These are phyloP conservation scores for Berkeleyomyces rouxiae DNA, from an alignment of 2,329 filamentous ascomycete genomes.

Conservation along the genomic window DNA sequence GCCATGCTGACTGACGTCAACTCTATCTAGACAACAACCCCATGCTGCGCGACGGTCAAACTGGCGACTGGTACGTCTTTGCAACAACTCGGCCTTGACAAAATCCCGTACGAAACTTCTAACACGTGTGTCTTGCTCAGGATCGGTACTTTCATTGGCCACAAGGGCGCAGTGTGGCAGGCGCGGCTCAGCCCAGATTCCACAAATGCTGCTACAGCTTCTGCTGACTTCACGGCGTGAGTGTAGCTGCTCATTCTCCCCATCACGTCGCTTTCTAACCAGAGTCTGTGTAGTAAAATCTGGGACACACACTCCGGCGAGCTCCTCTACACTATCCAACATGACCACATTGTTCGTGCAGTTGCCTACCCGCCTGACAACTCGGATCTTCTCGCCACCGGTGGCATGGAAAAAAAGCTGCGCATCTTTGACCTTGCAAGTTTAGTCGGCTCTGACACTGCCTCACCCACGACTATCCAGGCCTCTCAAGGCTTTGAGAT, in stretches of 20 bases:
- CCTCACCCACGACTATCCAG: slow-evolving; percentile 23
- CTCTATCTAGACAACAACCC: slow-evolving; percentile 68
- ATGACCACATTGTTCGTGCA: slow-evolving; percentile 88
- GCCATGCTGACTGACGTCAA: not conserved
- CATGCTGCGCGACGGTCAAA: slow-evolving; percentile 92
- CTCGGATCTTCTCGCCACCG: slow-evolving; percentile 75
- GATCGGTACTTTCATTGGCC: slow-evolving; percentile 95
- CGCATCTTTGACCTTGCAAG: slow-evolving; percentile 77
- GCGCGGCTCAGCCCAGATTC: slow-evolving; percentile 79
- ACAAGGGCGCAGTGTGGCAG: slow-evolving; percentile 98
- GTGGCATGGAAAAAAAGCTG: slow-evolving; percentile 90
- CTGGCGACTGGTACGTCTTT: slow-evolving; percentile 63
- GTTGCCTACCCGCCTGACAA: slow-evolving; percentile 75
- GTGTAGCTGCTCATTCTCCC: slow-evolving; percentile 19
- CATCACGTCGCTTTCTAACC: slow-evolving; percentile 18
- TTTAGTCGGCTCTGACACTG: slow-evolving; percentile 24
- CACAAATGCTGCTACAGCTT: slow-evolving; percentile 75
- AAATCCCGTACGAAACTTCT: not conserved
- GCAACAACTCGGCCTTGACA: not conserved
- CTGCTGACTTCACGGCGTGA: slow-evolving; percentile 88
- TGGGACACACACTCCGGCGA: slow-evolving; percentile 96
- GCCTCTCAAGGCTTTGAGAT: slow-evolving; percentile 66
- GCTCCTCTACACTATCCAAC: slow-evolving; percentile 68
- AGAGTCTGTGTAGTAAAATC: slow-evolving; percentile 49
- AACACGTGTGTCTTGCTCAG: slow-evolving; percentile 27